Evolutionary conservation across 306 rosid species (phyloP).

Genomic region (Cucurbita ficifolia): DNA sequence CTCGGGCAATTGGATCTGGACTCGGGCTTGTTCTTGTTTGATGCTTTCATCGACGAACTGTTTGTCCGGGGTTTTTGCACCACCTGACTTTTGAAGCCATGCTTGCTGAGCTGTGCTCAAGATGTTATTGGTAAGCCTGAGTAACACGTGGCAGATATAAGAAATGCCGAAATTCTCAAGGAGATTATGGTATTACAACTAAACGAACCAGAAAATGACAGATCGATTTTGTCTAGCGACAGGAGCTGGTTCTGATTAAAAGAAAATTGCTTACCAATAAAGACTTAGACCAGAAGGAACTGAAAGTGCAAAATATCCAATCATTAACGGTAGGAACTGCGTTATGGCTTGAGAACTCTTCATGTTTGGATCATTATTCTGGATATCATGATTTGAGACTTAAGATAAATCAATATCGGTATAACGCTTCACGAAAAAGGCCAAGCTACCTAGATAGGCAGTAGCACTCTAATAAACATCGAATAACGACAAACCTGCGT

Average conservation of each 20-base stretch:
- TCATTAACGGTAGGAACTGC: conserved; percentile 77
- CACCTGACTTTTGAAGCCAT: conserved; percentile 95
- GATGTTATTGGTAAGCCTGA: conserved; percentile 87
- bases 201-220: background rate
- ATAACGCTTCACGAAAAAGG: background rate
- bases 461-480: background rate
- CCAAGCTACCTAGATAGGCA: background rate
- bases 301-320: conserved; percentile 92
- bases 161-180: background rate
- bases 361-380: conserved; percentile 79
- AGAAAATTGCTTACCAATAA: conserved; percentile 56
- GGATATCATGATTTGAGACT: conserved; percentile 7
- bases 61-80: conserved; percentile 45
- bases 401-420: no score
- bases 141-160: conserved; percentile 12
- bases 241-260: background rate
- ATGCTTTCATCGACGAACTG: conserved; percentile 26
- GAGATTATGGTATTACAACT: background rate
- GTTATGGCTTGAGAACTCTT: conserved; percentile 76
- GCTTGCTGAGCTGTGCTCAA: conserved; percentile 89
- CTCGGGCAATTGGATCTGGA: conserved; percentile 35
- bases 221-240: background rate
- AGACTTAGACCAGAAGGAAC: conserved; percentile 99
- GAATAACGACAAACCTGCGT: conserved; percentile 63
- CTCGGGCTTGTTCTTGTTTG: conserved; percentile 30